These are phyloP conservation scores for Chimonanthus praecox DNA, from an alignment of 164 flowering plant genomes.

Conservation along the genomic window DNA sequence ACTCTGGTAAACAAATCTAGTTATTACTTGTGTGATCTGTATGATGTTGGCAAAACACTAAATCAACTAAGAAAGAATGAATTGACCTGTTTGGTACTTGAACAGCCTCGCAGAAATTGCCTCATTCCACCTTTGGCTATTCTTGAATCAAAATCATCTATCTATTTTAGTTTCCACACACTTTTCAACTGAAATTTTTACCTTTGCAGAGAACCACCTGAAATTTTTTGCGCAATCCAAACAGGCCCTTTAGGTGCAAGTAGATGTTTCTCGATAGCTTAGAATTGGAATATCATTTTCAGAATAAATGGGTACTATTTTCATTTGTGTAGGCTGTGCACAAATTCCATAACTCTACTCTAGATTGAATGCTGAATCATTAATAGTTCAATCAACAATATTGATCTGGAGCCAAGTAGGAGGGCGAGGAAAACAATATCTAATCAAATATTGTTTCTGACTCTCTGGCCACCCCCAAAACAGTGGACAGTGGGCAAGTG, in stretches of 20 bases:
- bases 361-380: neutral
- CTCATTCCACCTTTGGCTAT: neutral
- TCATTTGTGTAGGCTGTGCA: neutral
- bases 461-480: neutral
- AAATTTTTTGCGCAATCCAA: neutral
- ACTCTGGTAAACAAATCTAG: neutral
- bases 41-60: too few relatives aligned
- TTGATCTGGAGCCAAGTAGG: neutral
- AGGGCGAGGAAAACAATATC: neutral
- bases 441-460: neutral
- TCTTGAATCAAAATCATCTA: too few relatives aligned
- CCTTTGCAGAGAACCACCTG: neutral
- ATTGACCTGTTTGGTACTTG: neutral
- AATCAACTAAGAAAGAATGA: too few relatives aligned
- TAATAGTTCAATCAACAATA: neutral
- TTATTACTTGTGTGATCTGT: too few relatives aligned
- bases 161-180: neutral
- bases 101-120: neutral
- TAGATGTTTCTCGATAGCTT: neutral
- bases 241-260: neutral
- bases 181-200: neutral
- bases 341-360: neutral
- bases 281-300: neutral
- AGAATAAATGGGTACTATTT: neutral
- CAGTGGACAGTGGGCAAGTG: neutral